Conservation (phyloP, 805 yeast genomes). For the Nakazawaea laoshanensis region DNA sequence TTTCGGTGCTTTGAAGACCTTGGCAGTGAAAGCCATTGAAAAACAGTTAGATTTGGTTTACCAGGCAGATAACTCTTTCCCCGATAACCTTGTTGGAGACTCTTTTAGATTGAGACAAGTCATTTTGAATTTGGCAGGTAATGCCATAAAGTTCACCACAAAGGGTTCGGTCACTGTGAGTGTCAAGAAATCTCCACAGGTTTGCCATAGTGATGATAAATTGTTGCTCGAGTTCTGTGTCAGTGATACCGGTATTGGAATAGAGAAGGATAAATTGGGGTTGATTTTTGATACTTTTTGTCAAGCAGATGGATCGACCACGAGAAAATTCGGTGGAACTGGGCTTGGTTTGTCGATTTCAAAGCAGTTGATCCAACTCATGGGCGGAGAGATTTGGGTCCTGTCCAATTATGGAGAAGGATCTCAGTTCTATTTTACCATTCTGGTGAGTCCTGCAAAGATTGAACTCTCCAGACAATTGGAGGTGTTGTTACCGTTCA, state of each 20-base stretch:
- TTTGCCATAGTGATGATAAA: constrained; percentile 33
- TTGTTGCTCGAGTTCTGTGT: constrained; percentile 73
- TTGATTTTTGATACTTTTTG: constrained; percentile 85
- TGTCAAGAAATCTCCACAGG: constrained; percentile 45
- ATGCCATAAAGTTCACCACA: constrained; percentile 83
- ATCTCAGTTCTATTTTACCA: constrained; percentile 75
- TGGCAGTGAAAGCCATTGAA: constrained; percentile 86
- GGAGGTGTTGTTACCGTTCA: constrained; percentile 65
- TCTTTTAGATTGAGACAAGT: constrained; percentile 85
- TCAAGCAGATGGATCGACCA: constrained; percentile 91
- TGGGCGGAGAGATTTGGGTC: constrained; percentile 96
- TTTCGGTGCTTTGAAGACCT: constrained; percentile 81
- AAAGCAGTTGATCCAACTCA: constrained; percentile 74
- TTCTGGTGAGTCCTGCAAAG: constrained; percentile 67
- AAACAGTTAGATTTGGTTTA: constrained; percentile 74
- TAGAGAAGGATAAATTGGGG: constrained; percentile 76
- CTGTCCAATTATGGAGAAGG: constrained; percentile 74
- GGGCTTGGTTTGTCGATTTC: constrained; percentile 86
- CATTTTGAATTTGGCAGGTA: constrained; percentile 78
- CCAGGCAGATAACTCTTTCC: constrained; percentile 80
- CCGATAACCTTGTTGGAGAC: constrained; percentile 81
- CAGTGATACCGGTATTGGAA: constrained; percentile 87
- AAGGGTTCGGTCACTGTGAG: constrained; percentile 74
- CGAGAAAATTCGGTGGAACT: constrained; percentile 89
- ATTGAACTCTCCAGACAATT: constrained; percentile 54